phyloP scores from a whole-genome alignment of 495 filamentous ascomycete genomes.

The Penicillium verhagenii region DNA sequence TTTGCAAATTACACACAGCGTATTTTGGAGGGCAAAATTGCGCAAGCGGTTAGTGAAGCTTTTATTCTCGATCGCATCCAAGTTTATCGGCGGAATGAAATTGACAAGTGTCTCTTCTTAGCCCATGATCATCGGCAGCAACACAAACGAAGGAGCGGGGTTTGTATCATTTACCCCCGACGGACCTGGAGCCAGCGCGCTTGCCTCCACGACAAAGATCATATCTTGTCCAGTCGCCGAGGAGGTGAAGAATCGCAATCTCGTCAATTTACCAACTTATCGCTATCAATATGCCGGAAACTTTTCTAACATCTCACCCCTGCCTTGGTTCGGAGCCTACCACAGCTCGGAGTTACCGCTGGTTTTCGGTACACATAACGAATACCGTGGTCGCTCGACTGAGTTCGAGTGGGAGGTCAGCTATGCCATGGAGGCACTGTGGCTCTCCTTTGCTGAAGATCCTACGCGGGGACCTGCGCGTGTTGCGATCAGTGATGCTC shows the following conservation, averaged over 20 bases:
- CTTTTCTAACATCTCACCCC: conserved; percentile 43
- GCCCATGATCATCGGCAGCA: conserved; percentile 17
- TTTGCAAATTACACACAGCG: conserved; percentile 19
- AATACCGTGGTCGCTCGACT: conserved; percentile 13
- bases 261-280: conserved; percentile 17
- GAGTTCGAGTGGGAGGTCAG: conserved; percentile 16
- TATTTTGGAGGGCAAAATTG: conserved; percentile 11
- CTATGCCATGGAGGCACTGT: conserved; percentile 13
- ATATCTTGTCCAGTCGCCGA: conserved; percentile 15
- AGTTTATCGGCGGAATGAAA: no score
- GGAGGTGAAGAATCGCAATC: conserved; percentile 13
- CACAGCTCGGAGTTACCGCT: conserved; percentile 44
- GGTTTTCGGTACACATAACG: conserved; percentile 39
- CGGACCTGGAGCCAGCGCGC: conserved; percentile 4
- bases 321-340: conserved; percentile 42
- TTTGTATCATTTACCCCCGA: conserved; percentile 17
- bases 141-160: conserved; percentile 18
- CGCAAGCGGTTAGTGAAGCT: conserved; percentile 8
- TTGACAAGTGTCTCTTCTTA: neutral
- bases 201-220: conserved; percentile 7
- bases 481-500: neutral
- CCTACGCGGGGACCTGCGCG: conserved; percentile 3
- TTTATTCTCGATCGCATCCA: no score
- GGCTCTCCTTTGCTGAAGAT: conserved; percentile 8
- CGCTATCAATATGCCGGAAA: conserved; percentile 49